These are phyloP conservation scores for Cryomyces antarcticus DNA, from an alignment of 495 filamentous ascomycete species.

Conservation along the genomic window DNA sequence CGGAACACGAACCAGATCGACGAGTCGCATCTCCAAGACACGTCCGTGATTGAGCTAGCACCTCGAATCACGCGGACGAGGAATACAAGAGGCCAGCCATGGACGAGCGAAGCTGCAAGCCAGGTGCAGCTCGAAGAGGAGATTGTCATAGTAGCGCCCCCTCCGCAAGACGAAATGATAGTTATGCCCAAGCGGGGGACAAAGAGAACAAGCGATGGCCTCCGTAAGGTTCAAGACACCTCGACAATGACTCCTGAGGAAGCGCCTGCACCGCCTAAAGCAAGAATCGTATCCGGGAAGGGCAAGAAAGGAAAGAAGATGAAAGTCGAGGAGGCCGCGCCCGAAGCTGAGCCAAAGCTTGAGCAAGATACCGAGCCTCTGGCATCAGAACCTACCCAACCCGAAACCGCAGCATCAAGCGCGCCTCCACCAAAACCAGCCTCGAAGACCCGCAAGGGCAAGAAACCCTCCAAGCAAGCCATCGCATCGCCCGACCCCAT, in stretches of 20 bases:
- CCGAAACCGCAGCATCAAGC: neutral
- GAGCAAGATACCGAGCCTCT: neutral
- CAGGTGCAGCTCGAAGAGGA: conserved; percentile 3
- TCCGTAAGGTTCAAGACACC: neutral
- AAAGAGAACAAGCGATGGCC: conserved; percentile 10
- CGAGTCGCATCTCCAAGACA: neutral
- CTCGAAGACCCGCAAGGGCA: neutral
- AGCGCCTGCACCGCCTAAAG: conserved; percentile 2
- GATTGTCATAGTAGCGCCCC: neutral
- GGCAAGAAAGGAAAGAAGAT: neutral
- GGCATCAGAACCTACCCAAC: conserved; percentile 5
- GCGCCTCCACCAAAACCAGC: neutral
- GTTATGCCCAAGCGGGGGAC: conserved; percentile 3
- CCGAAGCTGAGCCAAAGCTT: neutral
- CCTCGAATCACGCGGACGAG: neutral
- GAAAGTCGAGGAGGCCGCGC: conserved; percentile 1
- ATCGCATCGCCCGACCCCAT: neutral
- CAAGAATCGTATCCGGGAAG: neutral
- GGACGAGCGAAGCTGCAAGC: neutral
- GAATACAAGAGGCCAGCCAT: neutral
- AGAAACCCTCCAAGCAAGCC: neutral
- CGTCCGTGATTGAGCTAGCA: neutral
- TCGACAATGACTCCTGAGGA: neutral
- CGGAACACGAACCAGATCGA: conserved; percentile 1
- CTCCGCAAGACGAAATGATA: neutral